Evolutionary conservation across 1,284 basidiomycete species (phyloP).

Genomic region (Ceratobasidium sp.): DNA sequence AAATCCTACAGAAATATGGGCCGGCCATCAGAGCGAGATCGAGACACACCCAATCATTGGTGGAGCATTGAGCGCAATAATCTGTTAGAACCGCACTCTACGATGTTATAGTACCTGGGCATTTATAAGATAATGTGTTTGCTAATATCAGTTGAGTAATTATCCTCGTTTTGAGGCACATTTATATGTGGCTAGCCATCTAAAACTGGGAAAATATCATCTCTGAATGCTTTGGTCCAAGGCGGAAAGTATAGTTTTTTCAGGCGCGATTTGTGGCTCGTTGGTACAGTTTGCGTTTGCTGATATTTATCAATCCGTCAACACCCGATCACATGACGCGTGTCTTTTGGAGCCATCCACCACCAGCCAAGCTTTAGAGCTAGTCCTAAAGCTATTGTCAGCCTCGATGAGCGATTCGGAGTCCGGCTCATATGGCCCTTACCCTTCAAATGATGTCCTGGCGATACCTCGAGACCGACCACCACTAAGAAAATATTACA

Average conservation of each 20-base stretch:
- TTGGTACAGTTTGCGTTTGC: too few species aligned
- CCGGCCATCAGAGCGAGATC: slow-evolving; percentile 69
- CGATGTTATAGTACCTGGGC: background rate
- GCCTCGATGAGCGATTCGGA: background rate
- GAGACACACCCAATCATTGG: slow-evolving; percentile 48
- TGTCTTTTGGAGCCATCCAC: too few species aligned
- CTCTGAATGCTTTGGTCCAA: too few species aligned
- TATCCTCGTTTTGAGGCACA: too few species aligned
- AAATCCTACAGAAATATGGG: slow-evolving; percentile 67
- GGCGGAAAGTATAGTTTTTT: too few species aligned
- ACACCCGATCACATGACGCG: too few species aligned
- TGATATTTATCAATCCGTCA: too few species aligned
- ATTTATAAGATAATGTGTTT: background rate
- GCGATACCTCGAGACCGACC: slow-evolving; percentile 11
- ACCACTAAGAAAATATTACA: slow-evolving; percentile 27
- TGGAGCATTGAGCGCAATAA: background rate
- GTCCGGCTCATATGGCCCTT: background rate
- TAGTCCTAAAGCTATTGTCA: background rate
- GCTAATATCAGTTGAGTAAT: background rate
- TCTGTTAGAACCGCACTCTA: background rate
- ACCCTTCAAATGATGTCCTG: background rate
- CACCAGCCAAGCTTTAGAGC: background rate
- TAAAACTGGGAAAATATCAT: too few species aligned
- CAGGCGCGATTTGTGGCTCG: too few species aligned
- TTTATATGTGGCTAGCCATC: too few species aligned